Base-by-base conservation (phyloP, 148 eudicot genomes). In the Arctostaphylos glauca region DNA sequence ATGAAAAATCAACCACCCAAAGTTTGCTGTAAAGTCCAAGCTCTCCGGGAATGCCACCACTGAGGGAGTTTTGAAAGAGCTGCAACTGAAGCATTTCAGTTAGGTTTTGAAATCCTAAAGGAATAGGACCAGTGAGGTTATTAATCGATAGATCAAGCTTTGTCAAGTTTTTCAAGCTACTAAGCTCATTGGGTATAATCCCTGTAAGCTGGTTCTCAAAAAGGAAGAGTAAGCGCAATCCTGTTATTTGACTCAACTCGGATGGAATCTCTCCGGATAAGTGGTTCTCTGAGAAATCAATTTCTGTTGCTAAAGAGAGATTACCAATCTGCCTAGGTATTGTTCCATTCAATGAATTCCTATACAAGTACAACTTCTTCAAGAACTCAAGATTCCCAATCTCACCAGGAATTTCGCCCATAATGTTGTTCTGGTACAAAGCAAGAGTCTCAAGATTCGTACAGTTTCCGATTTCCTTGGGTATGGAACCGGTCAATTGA, bases 1-100 rank as follows among this genome's bases (percentile, higher is more conserved):
- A 85, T 9, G 98, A 93, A 83, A 96, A 93, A 85, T 96, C 99
- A 80, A 91, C 96, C 13, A 94, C 98, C 98, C 98, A 94, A 23
- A 96, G 90, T 15, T 80, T 84, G 81, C 93, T 93, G 80, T 90
- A 85, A 74, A 86, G 75, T 68, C 99, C 98, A 23, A 96, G 93
- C 38, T 86, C 84, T 72, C 64, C 92, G 80, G 99, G 99, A 81
- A 96, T 94, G 70, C 31, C 82, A 60, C 98, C 99, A 80, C 68
- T 91, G 68, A 96, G 85, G 19, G 87, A 82, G 78, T 96, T 96
- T 80, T 85, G 78, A 73, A 93, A 96, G 55, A 96, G 97, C 91
- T 92, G 94, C 44, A 96, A 85, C 82, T 94, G 97, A 23, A 74
- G 52, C 93, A 96, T 85, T 43, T 76, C 49, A 55, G 93, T 70